phyloP scores from a whole-genome alignment of 371 early-diverging fungal species.

The Mycotypha africana region DNA sequence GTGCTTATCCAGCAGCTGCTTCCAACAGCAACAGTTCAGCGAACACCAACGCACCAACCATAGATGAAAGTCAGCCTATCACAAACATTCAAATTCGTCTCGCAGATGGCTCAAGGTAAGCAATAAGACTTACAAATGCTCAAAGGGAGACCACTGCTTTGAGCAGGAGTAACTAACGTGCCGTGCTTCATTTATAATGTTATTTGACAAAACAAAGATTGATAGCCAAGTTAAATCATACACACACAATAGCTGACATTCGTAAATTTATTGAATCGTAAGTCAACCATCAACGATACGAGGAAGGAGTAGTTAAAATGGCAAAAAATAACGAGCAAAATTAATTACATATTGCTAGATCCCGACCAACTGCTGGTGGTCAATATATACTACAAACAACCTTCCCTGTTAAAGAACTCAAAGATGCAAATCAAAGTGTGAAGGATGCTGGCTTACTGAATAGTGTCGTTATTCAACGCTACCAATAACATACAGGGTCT shows the following conservation, averaged over 20 bases:
- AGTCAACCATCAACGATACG: no score
- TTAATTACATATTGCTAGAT: no score
- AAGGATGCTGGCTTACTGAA: conserved; percentile 82
- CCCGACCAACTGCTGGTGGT: conserved; percentile 17
- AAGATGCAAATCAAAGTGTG: conserved; percentile 61
- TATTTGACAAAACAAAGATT: conserved; percentile 42
- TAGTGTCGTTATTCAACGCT: conserved; percentile 79
- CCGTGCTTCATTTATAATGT: no score
- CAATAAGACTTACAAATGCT: conserved; percentile 12
- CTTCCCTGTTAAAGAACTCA: conserved; percentile 76
- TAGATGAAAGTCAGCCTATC: conserved; percentile 73
- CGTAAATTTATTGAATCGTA: conserved; percentile 66
- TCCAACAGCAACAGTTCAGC: conserved; percentile 26
- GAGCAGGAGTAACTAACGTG: neutral
- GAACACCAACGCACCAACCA: conserved; percentile 24
- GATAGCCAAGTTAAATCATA: conserved; percentile 84
- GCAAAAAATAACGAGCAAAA: no score
- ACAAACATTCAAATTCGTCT: conserved; percentile 90
- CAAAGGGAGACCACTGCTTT: neutral
- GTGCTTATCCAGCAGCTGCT: conserved; percentile 26
- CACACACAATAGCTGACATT: conserved; percentile 86
- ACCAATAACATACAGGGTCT: conserved; percentile 37
- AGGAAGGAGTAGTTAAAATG: neutral
- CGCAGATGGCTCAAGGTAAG: conserved; percentile 78
- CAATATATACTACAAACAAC: conserved; percentile 74